Conservation (phyloP, 1,284 basidiomycete species). For the Bondarzewia mesenterica region DNA sequence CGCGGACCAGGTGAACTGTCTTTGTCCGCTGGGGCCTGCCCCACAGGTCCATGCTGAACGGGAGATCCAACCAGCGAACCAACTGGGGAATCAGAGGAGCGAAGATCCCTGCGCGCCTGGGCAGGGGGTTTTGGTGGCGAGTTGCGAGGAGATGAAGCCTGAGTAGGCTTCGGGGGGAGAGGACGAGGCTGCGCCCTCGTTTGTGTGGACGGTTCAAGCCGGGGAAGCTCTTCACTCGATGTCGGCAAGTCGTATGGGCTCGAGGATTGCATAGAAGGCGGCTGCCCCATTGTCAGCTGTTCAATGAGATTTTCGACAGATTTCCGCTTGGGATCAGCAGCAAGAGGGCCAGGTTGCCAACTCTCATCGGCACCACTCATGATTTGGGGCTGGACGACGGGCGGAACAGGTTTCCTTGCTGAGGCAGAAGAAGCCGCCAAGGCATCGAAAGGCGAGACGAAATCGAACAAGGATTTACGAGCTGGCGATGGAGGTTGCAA, state of each 20-base stretch:
- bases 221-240: conserved; percentile 38
- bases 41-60: conserved; percentile 31
- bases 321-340: conserved; percentile 62
- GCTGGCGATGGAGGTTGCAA: conserved; percentile 55
- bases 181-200: conserved; percentile 39
- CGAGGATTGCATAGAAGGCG: conserved; percentile 26
- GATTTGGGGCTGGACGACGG: conserved; percentile 27
- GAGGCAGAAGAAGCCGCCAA: conserved; percentile 37
- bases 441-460: conserved; percentile 75
- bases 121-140: conserved; percentile 51
- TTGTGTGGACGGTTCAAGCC: conserved; percentile 31
- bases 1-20: conserved; percentile 61
- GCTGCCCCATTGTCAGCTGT: conserved; percentile 52
- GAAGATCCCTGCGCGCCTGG: conserved; percentile 20
- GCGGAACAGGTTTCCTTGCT: conserved; percentile 52
- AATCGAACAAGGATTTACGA: conserved; percentile 75
- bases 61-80: conserved; percentile 36
- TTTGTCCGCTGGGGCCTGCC: conserved; percentile 46
- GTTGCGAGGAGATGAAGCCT: conserved; percentile 48
- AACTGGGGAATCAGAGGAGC: conserved; percentile 26
- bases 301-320: conserved; percentile 74
- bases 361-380: conserved; percentile 44
- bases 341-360: conserved; percentile 31
- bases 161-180: conserved; percentile 43
- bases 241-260: conserved; percentile 35